Percentiles rank a stretch among this genome's conserved stretches.
Conservation (phyloP, 352 stramenopile genomes). For the Globisporangium heterothallicum region DNA sequence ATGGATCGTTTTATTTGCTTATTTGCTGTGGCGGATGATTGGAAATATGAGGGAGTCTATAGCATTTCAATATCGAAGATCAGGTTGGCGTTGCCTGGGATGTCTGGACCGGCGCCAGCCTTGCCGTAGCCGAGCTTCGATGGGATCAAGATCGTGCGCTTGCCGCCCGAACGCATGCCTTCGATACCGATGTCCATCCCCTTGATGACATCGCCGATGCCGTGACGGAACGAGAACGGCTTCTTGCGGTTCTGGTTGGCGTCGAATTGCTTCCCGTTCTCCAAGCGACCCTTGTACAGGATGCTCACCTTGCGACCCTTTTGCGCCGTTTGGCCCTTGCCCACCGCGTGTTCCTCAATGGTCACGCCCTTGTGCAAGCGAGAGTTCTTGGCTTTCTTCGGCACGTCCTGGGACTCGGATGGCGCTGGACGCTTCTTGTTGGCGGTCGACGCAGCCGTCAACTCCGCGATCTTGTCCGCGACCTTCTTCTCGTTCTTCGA, state of each 20-base stretch:
- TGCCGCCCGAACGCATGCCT: constrained; percentile 79
- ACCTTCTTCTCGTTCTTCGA: constrained; percentile 49
- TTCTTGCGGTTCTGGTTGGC: constrained; percentile 75
- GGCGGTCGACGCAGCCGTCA: constrained; percentile 27
- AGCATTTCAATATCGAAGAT: constrained; percentile 94
- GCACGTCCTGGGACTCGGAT: constrained; percentile 50
- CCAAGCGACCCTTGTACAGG: constrained; percentile 72
- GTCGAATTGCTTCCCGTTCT: constrained; percentile 86
- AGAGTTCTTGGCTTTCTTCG: constrained; percentile 74
- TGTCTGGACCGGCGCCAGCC: constrained; percentile 65
- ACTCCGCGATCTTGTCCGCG: constrained; percentile 46
- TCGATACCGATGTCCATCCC: constrained; percentile 95
- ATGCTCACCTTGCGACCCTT: constrained; percentile 77
- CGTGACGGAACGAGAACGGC: constrained; percentile 81
- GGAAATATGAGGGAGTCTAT: constrained; percentile 22
- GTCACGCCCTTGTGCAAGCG: constrained; percentile 74
- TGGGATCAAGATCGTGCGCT: constrained; percentile 93
- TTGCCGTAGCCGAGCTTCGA: constrained; percentile 92
- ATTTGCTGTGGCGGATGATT: background rate
- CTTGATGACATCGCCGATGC: constrained; percentile 91
- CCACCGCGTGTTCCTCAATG: constrained; percentile 69
- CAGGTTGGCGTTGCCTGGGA: constrained; percentile 90
- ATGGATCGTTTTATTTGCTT: background rate
- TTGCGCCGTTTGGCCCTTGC: constrained; percentile 55
- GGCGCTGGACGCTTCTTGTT: constrained; percentile 68